Evolutionary conservation across 306 rosid species (phyloP).

Genomic region (Hippophae rhamnoides): DNA sequence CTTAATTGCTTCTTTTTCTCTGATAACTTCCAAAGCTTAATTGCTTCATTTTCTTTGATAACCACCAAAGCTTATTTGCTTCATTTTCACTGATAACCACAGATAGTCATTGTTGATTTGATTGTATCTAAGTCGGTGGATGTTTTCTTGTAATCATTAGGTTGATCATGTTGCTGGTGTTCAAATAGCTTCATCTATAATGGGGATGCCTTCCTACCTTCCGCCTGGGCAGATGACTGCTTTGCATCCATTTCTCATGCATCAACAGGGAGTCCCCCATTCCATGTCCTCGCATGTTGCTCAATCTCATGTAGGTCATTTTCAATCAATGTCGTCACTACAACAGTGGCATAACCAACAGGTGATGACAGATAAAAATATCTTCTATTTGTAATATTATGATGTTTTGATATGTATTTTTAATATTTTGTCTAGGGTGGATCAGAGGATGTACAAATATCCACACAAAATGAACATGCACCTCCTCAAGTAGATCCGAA

Average conservation of each 20-base stretch:
- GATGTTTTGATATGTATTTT: neutral
- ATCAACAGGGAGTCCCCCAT: constrained; percentile 76
- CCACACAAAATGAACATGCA: constrained; percentile 44
- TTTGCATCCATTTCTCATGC: constrained; percentile 80
- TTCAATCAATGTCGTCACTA: constrained; percentile 62
- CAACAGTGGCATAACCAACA: constrained; percentile 89
- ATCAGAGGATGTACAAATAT: constrained; percentile 50
- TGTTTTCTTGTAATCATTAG: constrained; percentile 33
- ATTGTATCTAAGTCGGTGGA: neutral
- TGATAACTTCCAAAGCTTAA: too few relatives aligned
- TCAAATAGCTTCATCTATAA: constrained; percentile 64
- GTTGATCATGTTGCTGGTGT: constrained; percentile 54
- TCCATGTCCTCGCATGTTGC: constrained; percentile 68
- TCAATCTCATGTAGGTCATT: constrained; percentile 74
- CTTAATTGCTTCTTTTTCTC: too few relatives aligned
- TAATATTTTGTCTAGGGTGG: constrained; percentile 35
- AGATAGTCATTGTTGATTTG: neutral
- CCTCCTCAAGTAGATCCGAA: constrained; percentile 52
- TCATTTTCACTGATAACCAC: too few relatives aligned
- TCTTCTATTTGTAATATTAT: constrained; percentile 2
- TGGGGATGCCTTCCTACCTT: constrained; percentile 70
- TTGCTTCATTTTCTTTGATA: too few relatives aligned
- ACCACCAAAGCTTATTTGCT: too few relatives aligned
- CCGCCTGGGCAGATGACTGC: constrained; percentile 80
- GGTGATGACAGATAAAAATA: constrained; percentile 32